Base-by-base conservation (phyloP, 306 rosid genomes). In the Cucurbita argyrosperma region DNA sequence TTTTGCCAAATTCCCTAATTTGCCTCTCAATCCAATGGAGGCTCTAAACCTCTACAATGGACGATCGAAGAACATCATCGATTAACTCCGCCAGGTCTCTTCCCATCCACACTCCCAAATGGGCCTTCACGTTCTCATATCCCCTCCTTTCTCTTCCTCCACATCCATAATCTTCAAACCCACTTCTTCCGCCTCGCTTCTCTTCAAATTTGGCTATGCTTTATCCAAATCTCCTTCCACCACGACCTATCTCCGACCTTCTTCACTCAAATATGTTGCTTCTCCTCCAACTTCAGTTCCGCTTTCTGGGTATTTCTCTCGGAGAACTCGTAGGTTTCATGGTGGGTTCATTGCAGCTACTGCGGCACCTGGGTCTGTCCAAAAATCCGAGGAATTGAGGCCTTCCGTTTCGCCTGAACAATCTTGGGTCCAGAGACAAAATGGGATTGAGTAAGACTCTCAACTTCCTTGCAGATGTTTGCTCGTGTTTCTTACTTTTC, bases 321-420 rank as follows among this genome's bases (percentile, higher is more conserved):
- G 39, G 18, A 62, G 73, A n/a, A 76, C 72, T 54, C 87, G 89
- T 13, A 63, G 67, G 69, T 84, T 85, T 57, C 85, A 87, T 57
- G 79, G 84, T 19, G 89, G 86, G 59, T 52, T 76, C 35, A 47
- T 77, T 58, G 80, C 86, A 4, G 85, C 96, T 79, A 84, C 85
- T 88, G 83, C 96, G 13, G 73, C 87, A 18, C 81, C 85, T 54
- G 90, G 87, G 10, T 74, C 95, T 13, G 75, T 46, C 13, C 84
- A 75, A 56, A 90, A 84, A 72, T 82, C 90, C 0, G 96, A 90
- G 76, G 90, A 88, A 71, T 85, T 93, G 95, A 86, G 71, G 46
- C 82, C 89, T 7, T 30, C 87, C 60, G 90, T 90, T 79, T 88
- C 95, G n/a, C 88, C 95, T 1, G 84, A 87, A 23, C 90, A 88